Base-by-base conservation (phyloP, 371 early-diverging fungal species). In the Saksenaea oblongispora region DNA sequence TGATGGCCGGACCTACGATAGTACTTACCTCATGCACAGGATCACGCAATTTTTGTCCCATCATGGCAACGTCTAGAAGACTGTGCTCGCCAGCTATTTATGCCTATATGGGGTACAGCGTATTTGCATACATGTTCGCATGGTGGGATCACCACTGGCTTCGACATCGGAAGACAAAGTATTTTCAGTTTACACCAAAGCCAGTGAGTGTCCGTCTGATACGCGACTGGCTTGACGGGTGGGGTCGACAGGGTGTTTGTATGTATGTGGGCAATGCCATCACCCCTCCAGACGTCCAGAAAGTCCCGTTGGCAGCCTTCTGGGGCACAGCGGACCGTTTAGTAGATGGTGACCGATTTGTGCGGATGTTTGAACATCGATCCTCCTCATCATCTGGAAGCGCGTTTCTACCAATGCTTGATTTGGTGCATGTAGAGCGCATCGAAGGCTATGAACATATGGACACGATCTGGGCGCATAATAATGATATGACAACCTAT, bases 71-170 rank as follows among this genome's bases (percentile, higher is more conserved):
- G 24, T 78, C 80, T 1, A 83, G 82, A 53, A 24, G 44, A 13
- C 18, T 71, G 2, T 58, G 67, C 14, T 65, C 74, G 22, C 71
- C 72, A 1, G 64, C 28, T 3, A 5, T 77, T 13, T 74, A 76
- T 34, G 54, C 65, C 28, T 58, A 64, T 11, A 68, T 87, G 13
- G 80, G 79, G 0, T 87, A 85, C 62, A 75, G 76, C 60, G 79
- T 85, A 82, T 87, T 85, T 64, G 70, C 82, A 14, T 85, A 78
- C 57, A 63, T 87, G 15, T 87, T 87, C 61, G 63, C 69, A 24
- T 87, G 87, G 87, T 80, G 75, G 71, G 87, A 87, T 65, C 67
- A 66, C 35, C 80, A 87, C 58, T 87, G 87, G 87, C 55, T 82
- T 9, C 63, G 63, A 1, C 65, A 71, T 44, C 63, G 84, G 63